These are phyloP conservation scores for Malassezia restricta DNA, from an alignment of 1,284 basidiomycete species.

Conservation along the genomic window DNA sequence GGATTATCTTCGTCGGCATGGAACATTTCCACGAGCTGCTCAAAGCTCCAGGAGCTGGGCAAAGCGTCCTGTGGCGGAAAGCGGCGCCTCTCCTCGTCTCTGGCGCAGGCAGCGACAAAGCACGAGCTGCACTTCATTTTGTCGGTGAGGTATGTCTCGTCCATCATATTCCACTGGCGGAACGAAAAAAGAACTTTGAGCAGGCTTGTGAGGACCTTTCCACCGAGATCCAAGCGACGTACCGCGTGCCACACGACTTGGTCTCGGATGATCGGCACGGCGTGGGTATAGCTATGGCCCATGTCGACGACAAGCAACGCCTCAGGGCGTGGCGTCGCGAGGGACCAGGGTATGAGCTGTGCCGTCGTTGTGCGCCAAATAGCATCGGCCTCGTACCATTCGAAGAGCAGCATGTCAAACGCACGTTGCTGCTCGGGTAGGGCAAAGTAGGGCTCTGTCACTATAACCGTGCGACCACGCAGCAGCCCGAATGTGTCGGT, in stretches of 20 bases:
- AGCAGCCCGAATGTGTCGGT: slow-evolving; percentile 11
- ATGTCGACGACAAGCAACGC: slow-evolving; percentile 73
- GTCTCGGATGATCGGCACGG: slow-evolving; percentile 70
- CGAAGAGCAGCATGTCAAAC: slow-evolving; percentile 86
- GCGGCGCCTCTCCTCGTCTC: slow-evolving; percentile 2
- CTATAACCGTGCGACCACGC: slow-evolving; percentile 47
- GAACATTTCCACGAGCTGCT: slow-evolving; percentile 56
- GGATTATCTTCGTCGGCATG: slow-evolving; percentile 53
- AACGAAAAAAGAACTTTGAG: slow-evolving; percentile 85
- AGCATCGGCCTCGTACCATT: slow-evolving; percentile 82
- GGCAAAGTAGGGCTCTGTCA: slow-evolving; percentile 89
- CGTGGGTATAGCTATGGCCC: slow-evolving; percentile 83
- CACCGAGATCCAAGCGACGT: slow-evolving; percentile 81
- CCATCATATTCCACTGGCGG: slow-evolving; percentile 95
- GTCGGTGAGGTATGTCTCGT: slow-evolving; percentile 83
- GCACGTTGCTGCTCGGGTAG: slow-evolving; percentile 76
- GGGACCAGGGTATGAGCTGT: slow-evolving; percentile 1
- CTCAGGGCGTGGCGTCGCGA: slow-evolving; percentile 52
- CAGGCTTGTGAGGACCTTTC: slow-evolving; percentile 85
- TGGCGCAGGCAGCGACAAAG: slow-evolving; percentile 53
- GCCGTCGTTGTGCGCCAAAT: slow-evolving; percentile 53
- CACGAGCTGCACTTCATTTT: slow-evolving; percentile 76
- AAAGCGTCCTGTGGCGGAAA: neutral
- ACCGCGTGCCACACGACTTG: slow-evolving; percentile 64
- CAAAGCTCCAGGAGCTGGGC: slow-evolving; percentile 17